Percentiles rank a stretch among this genome's conserved stretches.
Evolutionary conservation across 163 green algal species (phyloP).

Genomic region (Scenedesmus sp.): DNA sequence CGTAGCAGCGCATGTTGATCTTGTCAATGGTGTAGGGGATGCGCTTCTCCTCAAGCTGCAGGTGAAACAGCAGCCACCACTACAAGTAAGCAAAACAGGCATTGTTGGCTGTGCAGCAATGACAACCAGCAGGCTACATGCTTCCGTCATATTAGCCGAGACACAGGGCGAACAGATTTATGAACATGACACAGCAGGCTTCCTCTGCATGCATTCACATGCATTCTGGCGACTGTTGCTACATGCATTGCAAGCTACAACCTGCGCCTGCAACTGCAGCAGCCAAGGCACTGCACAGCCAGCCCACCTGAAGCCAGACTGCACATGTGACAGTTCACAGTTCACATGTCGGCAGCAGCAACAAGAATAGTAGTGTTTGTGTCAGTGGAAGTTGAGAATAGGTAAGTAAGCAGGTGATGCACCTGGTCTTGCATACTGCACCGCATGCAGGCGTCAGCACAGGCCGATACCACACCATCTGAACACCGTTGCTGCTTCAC

Average conservation of each 20-base stretch:
- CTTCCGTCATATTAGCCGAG: no score
- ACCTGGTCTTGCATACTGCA: background rate
- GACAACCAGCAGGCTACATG: no score
- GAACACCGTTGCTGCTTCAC: background rate
- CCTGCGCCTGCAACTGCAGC: background rate
- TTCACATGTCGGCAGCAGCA: background rate
- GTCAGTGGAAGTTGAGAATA: background rate
- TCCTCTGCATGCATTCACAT: background rate
- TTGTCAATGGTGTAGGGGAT: slow-evolving; percentile 72
- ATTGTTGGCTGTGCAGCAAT: no score
- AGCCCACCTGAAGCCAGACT: background rate
- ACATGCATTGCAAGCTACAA: background rate
- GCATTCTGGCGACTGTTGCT: background rate
- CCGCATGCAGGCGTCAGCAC: background rate
- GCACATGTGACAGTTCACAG: background rate
- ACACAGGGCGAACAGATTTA: no score
- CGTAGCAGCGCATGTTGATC: slow-evolving; percentile 98
- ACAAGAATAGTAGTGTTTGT: background rate
- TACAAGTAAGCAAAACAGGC: background rate
- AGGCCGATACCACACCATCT: background rate
- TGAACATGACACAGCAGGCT: background rate
- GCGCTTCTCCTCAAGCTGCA: slow-evolving; percentile 89
- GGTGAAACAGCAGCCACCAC: slow-evolving; percentile 45
- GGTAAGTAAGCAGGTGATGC: background rate
- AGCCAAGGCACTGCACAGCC: background rate